Conservation (phyloP, 768 basidiomycete genomes). For the Lentinula sp. region DNA sequence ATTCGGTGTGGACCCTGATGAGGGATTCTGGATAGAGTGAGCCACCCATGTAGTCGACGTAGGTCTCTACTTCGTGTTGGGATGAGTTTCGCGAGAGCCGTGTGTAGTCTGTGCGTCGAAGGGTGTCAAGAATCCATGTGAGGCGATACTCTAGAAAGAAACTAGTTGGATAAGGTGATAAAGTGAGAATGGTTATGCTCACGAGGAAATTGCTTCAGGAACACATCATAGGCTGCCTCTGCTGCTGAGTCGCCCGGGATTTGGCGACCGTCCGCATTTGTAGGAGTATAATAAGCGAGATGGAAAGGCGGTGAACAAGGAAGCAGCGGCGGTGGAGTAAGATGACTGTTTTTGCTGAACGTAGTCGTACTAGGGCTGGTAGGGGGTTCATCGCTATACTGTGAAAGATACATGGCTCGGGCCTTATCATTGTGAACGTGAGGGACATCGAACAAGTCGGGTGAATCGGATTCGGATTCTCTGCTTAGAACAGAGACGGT, state of each 20-base stretch:
- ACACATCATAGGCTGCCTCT: constrained; percentile 39
- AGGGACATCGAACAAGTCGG: neutral
- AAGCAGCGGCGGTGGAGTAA: constrained; percentile 28
- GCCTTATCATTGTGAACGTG: neutral
- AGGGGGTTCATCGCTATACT: constrained; percentile 1
- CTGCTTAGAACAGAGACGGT: neutral
- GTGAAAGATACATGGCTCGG: neutral
- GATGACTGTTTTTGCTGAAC: constrained; percentile 2
- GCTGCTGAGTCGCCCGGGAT: constrained; percentile 14
- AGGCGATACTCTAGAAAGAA: constrained; percentile 45
- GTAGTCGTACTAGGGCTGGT: constrained; percentile 2
- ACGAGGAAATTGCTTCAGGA: constrained; percentile 28
- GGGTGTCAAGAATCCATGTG: constrained; percentile 67
- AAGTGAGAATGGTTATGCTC: constrained; percentile 16
- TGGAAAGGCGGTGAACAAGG: constrained; percentile 24
- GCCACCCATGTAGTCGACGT: constrained; percentile 86
- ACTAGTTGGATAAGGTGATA: neutral
- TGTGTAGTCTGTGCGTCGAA: constrained; percentile 57
- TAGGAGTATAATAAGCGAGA: constrained; percentile 20
- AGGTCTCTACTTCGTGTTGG: constrained; percentile 52
- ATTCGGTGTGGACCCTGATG: constrained; percentile 62
- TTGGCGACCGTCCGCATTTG: constrained; percentile 22
- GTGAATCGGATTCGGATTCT: neutral
- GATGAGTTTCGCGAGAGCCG: constrained; percentile 39
- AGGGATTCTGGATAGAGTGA: constrained; percentile 76